Base-by-base conservation (phyloP, 495 filamentous ascomycete genomes). In the Aspergillus baeticus region DNA sequence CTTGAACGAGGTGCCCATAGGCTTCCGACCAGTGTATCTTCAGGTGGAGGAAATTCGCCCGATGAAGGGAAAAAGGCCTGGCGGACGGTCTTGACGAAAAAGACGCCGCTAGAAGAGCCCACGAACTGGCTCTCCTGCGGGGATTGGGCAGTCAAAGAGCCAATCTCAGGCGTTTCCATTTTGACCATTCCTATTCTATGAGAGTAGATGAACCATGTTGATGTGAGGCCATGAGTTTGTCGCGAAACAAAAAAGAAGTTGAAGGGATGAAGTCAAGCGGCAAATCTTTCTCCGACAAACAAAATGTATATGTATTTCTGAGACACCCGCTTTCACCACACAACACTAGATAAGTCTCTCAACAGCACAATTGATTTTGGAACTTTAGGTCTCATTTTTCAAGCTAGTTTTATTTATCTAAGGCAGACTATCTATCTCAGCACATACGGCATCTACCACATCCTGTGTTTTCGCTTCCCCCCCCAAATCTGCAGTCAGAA, bases 391-490 rank as follows among this genome's bases (percentile, higher is more conserved):
- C n/a, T n/a, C n/a, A n/a, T n/a, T n/a, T n/a, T n/a, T 29, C 26
- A 29, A 4, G 26, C 8, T 8, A 3, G 26, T 29, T 29, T 3
- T 4, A 38, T 38, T 38, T n/a, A 4, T 38, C 14, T 38, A 42
- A 42, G 38, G 23, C 10, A 63, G 42, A 4, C 42, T 37, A 18
- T 75, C 73, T 60, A 87, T 81, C 69, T 86, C 81, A 20, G 66
- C 68, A 55, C 81, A 82, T 10, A 87, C 79, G 10, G 81, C 83
- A 37, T 81, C 70, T 3, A 84, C 87, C 8, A 88, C 84, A 46
- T 81, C 77, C 59, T 75, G 73, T 0, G 85, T 87, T 5, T 64
- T 78, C 5, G 69, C 72, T 0, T 59, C 65, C 0, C 85, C 86
- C 33, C 81, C 83, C 44, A 88, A 67, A 69, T 88, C 86, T 34